Evolutionary conservation across 192 early-diverging fungal genomes (phyloP).

Genomic region (Coemansia sp.): DNA sequence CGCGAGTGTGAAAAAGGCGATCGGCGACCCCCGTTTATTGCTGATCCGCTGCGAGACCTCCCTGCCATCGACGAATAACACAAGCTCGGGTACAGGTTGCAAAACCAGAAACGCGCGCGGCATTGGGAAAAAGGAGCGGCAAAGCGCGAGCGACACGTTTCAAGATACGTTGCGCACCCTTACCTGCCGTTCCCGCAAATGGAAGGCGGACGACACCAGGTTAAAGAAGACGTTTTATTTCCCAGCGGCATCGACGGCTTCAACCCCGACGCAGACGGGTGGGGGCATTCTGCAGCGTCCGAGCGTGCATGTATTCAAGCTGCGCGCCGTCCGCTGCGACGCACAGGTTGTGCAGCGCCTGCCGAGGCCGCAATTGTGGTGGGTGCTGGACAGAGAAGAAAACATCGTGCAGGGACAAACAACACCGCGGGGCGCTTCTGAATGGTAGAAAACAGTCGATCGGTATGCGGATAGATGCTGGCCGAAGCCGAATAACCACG

Average conservation of each 20-base stretch:
- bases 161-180: background rate
- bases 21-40: background rate
- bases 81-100: background rate
- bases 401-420: background rate
- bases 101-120: background rate
- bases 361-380: background rate
- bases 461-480: conserved; percentile 13
- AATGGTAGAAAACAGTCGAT: conserved; percentile 8
- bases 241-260: background rate
- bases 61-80: background rate
- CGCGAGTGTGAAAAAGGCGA: background rate
- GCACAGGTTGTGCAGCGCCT: background rate
- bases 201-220: background rate
- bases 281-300: background rate
- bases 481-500: conserved; percentile 10
- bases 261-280: background rate
- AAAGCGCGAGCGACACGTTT: background rate
- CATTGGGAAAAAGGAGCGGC: background rate
- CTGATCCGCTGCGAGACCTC: background rate
- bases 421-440: background rate
- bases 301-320: background rate
- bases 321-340: background rate
- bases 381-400: background rate
- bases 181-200: background rate
- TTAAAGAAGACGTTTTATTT: background rate